A percentile compares a stretch with the other conserved stretches of the same genome.
These are phyloP conservation scores for Linaria vulgaris DNA, from an alignment of 257 asterid genomes.

Conservation along the genomic window DNA sequence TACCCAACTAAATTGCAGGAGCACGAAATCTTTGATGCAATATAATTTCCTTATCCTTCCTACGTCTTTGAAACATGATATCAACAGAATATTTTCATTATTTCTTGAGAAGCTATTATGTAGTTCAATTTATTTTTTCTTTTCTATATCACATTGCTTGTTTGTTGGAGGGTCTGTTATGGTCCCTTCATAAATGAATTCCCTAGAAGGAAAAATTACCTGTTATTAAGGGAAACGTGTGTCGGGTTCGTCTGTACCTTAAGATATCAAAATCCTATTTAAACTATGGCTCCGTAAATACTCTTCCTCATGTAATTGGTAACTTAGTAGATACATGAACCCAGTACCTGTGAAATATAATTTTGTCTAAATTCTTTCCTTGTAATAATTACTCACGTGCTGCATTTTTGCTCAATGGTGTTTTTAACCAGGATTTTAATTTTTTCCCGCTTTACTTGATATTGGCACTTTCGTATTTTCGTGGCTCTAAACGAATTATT, in stretches of 20 bases:
- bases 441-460: no score
- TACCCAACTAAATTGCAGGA: background rate
- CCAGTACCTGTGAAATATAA: background rate
- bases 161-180: no score
- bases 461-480: no score
- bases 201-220: background rate
- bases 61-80: background rate
- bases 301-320: background rate
- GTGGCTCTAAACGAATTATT: no score
- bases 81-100: background rate
- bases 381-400: background rate
- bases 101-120: background rate
- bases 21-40: background rate
- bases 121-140: constrained; percentile 15
- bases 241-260: background rate
- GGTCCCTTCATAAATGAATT: no score
- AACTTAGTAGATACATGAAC: background rate
- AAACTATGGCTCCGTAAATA: constrained; percentile 4
- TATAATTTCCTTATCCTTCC: constrained; percentile 1
- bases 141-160: no score
- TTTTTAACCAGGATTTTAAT: no score
- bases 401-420: no score
- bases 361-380: no score
- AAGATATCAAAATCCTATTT: background rate
- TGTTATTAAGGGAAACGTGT: background rate